Evolutionary conservation across 2,329 filamentous ascomycete species (phyloP).

Genomic region (Phaeophleospora eucalypticola): DNA sequence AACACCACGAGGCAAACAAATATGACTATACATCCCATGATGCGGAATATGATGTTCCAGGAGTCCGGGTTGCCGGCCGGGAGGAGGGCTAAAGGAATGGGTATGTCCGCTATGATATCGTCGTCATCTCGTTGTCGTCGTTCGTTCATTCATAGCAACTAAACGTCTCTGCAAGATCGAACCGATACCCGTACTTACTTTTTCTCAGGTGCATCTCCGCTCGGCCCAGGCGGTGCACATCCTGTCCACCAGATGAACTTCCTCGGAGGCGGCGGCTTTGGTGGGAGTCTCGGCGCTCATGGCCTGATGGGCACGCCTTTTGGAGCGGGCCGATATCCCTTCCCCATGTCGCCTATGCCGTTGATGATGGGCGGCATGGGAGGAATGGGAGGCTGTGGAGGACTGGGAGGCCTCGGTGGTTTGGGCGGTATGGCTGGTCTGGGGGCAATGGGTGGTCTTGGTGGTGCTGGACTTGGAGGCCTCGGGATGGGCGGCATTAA

Average conservation of each 20-base stretch:
- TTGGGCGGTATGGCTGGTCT: conserved; percentile 3
- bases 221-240: conserved; percentile 9
- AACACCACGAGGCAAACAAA: neutral
- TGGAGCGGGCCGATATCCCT: conserved; percentile 18
- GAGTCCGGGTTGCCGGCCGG: neutral
- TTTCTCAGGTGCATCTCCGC: conserved; percentile 12
- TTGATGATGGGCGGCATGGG: conserved; percentile 1
- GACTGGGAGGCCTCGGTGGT: conserved; percentile 6
- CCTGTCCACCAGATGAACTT: conserved; percentile 22
- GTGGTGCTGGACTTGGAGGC: neutral
- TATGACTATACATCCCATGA: neutral
- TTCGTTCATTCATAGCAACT: too few relatives aligned
- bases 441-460: neutral
- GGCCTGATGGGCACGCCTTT: conserved; percentile 9
- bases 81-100: neutral
- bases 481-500: neutral
- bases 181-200: conserved; percentile 2
- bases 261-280: conserved; percentile 4
- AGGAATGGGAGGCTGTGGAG: neutral
- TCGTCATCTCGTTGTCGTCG: too few relatives aligned
- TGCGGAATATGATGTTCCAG: neutral
- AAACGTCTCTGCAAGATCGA: too few relatives aligned
- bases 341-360: conserved; percentile 3
- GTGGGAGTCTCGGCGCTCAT: conserved; percentile 8
- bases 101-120: too few relatives aligned